Evolutionary conservation across 345 rosid genomes (phyloP), one percentile per base, ranked within the genome.

Genomic region (Erucastrum elatum): DNA sequence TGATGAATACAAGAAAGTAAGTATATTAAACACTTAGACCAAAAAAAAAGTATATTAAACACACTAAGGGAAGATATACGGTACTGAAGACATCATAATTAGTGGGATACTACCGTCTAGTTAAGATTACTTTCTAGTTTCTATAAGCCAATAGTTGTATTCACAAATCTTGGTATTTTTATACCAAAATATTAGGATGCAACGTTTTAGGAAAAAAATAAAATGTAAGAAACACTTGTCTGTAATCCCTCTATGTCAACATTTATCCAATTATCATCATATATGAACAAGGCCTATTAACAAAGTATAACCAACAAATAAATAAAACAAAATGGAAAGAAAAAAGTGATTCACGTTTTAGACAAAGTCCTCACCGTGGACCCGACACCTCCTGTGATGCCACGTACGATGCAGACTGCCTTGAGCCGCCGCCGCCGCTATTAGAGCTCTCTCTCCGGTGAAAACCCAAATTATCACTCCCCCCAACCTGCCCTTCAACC

Each of bases 311-410:
- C 68, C 61, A 56, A 10, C 10, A 66, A 33, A 44, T 16, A 75
- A 27, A 59, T 12, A 61, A 44, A 64, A 64, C 58, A 55, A 53
- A 37, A 34, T 6, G 35, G 7, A 29, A 68, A 39, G 10, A 11
- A 26, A 30, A 27, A 31, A 4, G 53, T 21, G 13, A 25, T 51
- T 34, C 5, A 77, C 59, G 41, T 44, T 41, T 56, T 3, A 25
- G 39, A 44, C 26, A 59, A 59, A 0, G 5, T 6, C 21, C 27
- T 66, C 55, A 94, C 85, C 98, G 89, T 5, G 97, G 98, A 3
- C 98, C 98, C 2, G 97, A 94, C 53, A 94, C 77, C 82, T 89
- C 90, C 75, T 92, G 96, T 3, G 98, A 92, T 35, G 96, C 87
- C 33, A 90, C 62, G 64, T 88, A 89, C 72, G 96, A 91, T n/a